Evolutionary conservation across 495 filamentous ascomycete species (phyloP).

Genomic region (Hypoxylon fragiforme): DNA sequence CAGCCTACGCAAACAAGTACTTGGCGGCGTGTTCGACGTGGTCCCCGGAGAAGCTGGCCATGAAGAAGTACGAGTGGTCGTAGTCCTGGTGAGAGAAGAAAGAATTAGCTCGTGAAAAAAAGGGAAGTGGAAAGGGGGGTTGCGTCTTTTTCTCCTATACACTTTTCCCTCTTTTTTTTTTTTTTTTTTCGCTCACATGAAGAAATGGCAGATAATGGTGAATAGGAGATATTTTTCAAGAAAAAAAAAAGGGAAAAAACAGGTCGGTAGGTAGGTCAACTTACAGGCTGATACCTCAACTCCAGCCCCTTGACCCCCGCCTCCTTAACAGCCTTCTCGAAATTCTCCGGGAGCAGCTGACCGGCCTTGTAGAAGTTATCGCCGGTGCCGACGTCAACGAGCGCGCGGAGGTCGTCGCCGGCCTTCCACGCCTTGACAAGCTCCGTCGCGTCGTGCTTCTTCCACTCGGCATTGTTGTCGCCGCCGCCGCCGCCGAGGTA

Average conservation of each 20-base stretch:
- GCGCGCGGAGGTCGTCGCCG: constrained; percentile 59
- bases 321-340: constrained; percentile 75
- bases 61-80: constrained; percentile 96
- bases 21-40: constrained; percentile 91
- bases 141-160: no score
- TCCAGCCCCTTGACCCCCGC: constrained; percentile 66
- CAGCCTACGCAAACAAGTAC: constrained; percentile 57
- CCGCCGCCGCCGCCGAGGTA: constrained; percentile 70
- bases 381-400: constrained; percentile 89
- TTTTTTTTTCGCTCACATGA: no score
- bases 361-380: constrained; percentile 95
- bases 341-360: constrained; percentile 92
- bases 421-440: constrained; percentile 67
- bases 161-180: no score
- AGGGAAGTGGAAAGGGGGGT: no score
- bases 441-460: constrained; percentile 90
- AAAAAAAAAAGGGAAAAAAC: not conserved
- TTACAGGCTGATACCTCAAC: constrained; percentile 77
- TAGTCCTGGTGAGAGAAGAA: no score
- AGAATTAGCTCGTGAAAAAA: no score
- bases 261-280: no score
- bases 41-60: constrained; percentile 84
- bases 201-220: not conserved
- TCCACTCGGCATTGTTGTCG: constrained; percentile 72
- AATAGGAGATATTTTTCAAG: not conserved